Evolutionary conservation across 441 rosid genomes (phyloP).

Genomic region (Pelargonium citronellum): DNA sequence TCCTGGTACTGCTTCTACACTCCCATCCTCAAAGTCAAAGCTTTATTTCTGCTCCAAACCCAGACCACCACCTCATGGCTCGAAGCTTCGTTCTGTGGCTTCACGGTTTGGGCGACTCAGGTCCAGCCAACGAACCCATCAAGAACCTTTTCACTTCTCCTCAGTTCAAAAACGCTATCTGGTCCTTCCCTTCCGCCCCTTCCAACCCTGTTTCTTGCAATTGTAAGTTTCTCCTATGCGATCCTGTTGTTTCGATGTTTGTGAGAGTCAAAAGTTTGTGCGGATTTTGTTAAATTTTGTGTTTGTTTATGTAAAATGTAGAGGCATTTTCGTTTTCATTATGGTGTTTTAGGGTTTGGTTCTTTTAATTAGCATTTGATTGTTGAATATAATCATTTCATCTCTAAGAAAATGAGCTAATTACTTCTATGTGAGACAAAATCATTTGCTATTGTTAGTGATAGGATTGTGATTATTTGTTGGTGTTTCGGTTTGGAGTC

Average conservation of each 20-base stretch:
- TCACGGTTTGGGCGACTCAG: conserved; percentile 78
- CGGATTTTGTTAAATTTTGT: background rate
- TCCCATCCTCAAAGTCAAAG: conserved; percentile 4
- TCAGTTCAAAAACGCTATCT: conserved; percentile 44
- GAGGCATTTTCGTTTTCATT: background rate
- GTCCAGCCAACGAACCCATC: conserved; percentile 88
- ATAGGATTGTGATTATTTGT: background rate
- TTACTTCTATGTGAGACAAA: too few species aligned
- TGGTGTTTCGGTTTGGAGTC: background rate
- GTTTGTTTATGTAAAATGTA: background rate
- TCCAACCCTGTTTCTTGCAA: conserved; percentile 67
- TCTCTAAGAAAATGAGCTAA: too few species aligned
- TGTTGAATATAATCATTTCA: background rate
- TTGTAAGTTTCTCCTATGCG: conserved; percentile 30
- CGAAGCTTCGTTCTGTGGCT: conserved; percentile 75
- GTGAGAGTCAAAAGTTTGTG: background rate
- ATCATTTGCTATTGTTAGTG: too few species aligned
- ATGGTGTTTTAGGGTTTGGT: background rate
- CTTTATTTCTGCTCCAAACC: conserved; percentile 24
- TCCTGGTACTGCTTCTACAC: conserved; percentile 27
- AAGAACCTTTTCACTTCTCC: conserved; percentile 55
- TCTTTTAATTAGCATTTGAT: background rate
- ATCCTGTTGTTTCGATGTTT: background rate
- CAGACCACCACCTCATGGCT: conserved; percentile 29
- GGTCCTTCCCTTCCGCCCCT: conserved; percentile 90